A percentile compares a stretch with the other conserved stretches of the same genome.
These are phyloP conservation scores for Senna tora DNA, from an alignment of 306 rosid genomes.

Conservation along the genomic window DNA sequence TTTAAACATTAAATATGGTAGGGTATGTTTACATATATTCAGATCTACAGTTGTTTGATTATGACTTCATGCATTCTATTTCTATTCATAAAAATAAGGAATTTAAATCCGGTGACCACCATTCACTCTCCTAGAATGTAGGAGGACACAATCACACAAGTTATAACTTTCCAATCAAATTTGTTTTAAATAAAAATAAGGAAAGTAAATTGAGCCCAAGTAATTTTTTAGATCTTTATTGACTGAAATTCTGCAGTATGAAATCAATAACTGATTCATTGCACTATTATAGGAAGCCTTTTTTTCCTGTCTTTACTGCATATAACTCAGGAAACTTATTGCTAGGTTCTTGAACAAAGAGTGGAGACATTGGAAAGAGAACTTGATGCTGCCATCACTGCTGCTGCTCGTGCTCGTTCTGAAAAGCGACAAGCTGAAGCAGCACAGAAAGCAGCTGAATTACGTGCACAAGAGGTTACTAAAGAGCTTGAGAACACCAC, in stretches of 20 bases:
- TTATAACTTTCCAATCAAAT: background rate
- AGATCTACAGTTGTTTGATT: background rate
- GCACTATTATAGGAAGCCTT: background rate
- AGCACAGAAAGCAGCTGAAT: conserved; percentile 79
- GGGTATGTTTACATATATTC: background rate
- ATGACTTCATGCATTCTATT: background rate
- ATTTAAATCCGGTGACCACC: background rate
- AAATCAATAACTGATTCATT: background rate
- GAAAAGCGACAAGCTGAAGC: conserved; percentile 92
- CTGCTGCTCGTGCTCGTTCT: conserved; percentile 88
- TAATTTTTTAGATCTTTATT: background rate
- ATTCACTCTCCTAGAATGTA: too few relatives aligned
- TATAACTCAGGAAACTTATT: background rate
- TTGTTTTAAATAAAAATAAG: background rate
- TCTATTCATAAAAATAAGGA: background rate
- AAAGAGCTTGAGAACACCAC: conserved; percentile 95
- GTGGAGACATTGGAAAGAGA: conserved; percentile 87
- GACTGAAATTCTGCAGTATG: background rate
- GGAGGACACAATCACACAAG: background rate
- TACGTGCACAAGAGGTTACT: conserved; percentile 72
- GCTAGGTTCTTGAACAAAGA: conserved; percentile 78
- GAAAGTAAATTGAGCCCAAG: background rate
- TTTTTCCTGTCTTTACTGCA: background rate
- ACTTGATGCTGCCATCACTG: conserved; percentile 87
- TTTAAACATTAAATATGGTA: background rate